A percentile compares a stretch with the other conserved stretches of the same genome.
These are phyloP conservation scores for Centrapalus pauciflorus DNA, from an alignment of 129 eudicot genomes.

Conservation along the genomic window DNA sequence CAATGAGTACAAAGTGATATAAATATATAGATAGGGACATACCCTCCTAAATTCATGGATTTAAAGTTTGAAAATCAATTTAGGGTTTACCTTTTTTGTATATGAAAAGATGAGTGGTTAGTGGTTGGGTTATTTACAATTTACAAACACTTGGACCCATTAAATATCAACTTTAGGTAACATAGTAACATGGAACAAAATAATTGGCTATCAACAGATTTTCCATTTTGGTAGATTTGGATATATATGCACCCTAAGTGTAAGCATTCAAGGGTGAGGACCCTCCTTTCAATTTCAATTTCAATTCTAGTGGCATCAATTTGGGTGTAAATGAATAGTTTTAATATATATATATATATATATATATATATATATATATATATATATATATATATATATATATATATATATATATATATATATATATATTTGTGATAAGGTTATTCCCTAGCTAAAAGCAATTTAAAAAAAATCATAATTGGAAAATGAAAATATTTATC, in stretches of 20 bases:
- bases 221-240: constrained; percentile 1
- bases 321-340: too few relatives aligned
- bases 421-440: too few relatives aligned
- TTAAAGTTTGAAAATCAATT: neutral
- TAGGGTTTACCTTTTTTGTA: constrained; percentile 3
- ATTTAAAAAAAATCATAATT: too few relatives aligned
- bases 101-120: constrained; percentile 7
- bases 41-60: constrained; percentile 18
- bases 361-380: too few relatives aligned
- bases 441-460: too few relatives aligned
- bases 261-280: neutral
- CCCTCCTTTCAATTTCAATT: too few relatives aligned
- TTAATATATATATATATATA: too few relatives aligned
- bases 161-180: constrained; percentile 10
- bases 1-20: neutral
- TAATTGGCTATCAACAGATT: constrained; percentile 18
- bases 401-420: too few relatives aligned
- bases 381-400: too few relatives aligned
- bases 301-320: too few relatives aligned
- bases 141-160: constrained; percentile 28
- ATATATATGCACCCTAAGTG: neutral
- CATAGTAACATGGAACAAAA: constrained; percentile 16
- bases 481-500: too few relatives aligned
- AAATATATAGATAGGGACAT: constrained; percentile 7
- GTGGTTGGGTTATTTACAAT: too few relatives aligned